Percentiles rank a stretch among this genome's conserved stretches.
Conservation (phyloP, 2,329 filamentous ascomycete species). For the Aspergillus sp. region DNA sequence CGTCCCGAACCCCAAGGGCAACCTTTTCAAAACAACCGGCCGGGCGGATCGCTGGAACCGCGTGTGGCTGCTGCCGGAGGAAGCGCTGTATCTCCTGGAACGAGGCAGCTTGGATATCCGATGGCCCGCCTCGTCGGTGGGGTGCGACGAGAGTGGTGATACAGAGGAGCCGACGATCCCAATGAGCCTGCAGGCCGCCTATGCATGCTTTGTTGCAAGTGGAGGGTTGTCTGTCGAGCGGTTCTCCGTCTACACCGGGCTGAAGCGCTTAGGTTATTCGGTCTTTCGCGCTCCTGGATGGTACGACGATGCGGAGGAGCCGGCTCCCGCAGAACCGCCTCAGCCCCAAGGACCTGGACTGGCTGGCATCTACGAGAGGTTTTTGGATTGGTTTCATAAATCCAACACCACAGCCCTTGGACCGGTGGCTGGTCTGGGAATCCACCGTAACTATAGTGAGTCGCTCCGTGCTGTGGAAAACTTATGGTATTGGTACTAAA, state of each 20-base stretch:
- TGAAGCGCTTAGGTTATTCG: constrained; percentile 80
- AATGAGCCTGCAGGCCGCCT: constrained; percentile 87
- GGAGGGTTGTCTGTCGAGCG: constrained; percentile 68
- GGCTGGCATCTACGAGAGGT: constrained; percentile 29
- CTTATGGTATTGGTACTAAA: constrained; percentile 24
- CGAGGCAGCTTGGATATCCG: constrained; percentile 82
- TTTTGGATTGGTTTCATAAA: constrained; percentile 36
- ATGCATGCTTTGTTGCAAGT: constrained; percentile 75
- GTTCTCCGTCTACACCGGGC: constrained; percentile 82
- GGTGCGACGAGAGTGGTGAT: constrained; percentile 25
- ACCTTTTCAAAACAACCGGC: constrained; percentile 75
- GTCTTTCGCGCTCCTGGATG: constrained; percentile 68
- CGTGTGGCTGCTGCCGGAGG: constrained; percentile 86
- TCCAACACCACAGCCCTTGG: constrained; percentile 38
- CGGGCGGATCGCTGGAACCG: constrained; percentile 63
- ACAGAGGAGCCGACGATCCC: constrained; percentile 68
- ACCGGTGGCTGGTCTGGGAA: constrained; percentile 53
- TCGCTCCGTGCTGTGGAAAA: background rate
- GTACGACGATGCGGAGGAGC: constrained; percentile 34
- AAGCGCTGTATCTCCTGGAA: constrained; percentile 86
- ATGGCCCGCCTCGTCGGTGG: constrained; percentile 62
- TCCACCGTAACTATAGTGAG: constrained; percentile 55
- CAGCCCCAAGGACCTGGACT: constrained; percentile 22
- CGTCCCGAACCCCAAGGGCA: constrained; percentile 70
- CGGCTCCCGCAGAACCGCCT: constrained; percentile 7